Evolutionary conservation across 306 rosid species (phyloP).

Genomic region (Cicer chorassanicum): DNA sequence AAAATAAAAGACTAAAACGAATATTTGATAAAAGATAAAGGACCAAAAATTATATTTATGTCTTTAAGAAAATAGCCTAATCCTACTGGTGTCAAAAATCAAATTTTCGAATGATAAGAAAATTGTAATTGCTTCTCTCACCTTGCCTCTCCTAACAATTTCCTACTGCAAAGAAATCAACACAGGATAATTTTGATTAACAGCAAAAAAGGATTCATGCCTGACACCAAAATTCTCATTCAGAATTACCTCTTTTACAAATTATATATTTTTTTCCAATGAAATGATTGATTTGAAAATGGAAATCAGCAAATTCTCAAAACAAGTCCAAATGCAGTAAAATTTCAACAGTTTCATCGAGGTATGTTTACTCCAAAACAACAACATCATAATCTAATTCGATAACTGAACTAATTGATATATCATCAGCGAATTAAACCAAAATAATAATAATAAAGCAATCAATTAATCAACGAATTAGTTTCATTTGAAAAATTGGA

Average conservation of each 20-base stretch:
- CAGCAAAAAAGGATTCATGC: neutral
- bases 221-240: constrained; percentile 1
- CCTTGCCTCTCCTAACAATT: neutral
- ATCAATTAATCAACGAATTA: neutral
- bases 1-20: too few relatives aligned
- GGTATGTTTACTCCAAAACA: neutral
- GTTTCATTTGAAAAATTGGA: neutral
- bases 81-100: neutral
- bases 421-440: neutral
- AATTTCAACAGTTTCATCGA: constrained; percentile 3
- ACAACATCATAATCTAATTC: neutral
- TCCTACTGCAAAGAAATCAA: constrained; percentile 1
- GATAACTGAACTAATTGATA: neutral
- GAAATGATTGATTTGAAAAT: neutral
- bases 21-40: too few relatives aligned
- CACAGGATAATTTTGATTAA: neutral
- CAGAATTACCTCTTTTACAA: neutral
- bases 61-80: too few relatives aligned
- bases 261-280: neutral
- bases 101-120: neutral
- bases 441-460: neutral
- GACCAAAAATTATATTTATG: too few relatives aligned
- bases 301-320: constrained; percentile 32
- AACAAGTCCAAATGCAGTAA: constrained; percentile 2
- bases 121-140: neutral